Percentiles rank a stretch among this genome's conserved stretches.
Conservation (phyloP, 2,329 filamentous ascomycete genomes). For the Neonectria punicea region DNA sequence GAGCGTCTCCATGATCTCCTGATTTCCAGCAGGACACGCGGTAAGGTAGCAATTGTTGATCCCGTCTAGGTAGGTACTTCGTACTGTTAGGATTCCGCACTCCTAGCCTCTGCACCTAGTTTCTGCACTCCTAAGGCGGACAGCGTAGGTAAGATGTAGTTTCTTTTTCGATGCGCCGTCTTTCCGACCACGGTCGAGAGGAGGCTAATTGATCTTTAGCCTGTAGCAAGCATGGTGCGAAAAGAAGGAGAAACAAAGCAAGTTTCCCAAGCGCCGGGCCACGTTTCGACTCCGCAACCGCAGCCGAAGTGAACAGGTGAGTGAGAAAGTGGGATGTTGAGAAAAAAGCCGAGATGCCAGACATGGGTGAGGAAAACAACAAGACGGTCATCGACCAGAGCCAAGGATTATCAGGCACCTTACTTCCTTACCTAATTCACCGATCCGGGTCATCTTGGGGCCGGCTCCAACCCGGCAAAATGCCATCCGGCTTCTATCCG, state of each 20-base stretch:
- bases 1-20: conserved; percentile 8
- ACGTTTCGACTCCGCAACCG: conserved; percentile 6
- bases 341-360: conserved; percentile 1
- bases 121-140: background rate
- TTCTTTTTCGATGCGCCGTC: background rate
- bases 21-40: conserved; percentile 8
- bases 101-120: background rate
- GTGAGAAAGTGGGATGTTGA: conserved; percentile 10
- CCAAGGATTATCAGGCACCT: background rate
- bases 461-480: background rate
- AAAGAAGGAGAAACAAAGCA: conserved; percentile 18
- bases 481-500: conserved; percentile 9
- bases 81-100: conserved; percentile 1
- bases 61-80: background rate
- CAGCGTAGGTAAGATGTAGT: conserved; percentile 10
- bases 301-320: background rate
- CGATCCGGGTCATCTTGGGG: background rate
- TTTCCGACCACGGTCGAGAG: background rate
- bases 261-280: conserved; percentile 10
- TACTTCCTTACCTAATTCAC: background rate
- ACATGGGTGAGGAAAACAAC: background rate
- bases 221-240: conserved; percentile 1
- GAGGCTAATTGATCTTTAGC: background rate
- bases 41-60: background rate
- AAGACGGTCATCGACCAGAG: background rate